A percentile compares a stretch with the other conserved stretches of the same genome.
Conservation (phyloP, 75 land plant species). For the Azolla pinnata region DNA sequence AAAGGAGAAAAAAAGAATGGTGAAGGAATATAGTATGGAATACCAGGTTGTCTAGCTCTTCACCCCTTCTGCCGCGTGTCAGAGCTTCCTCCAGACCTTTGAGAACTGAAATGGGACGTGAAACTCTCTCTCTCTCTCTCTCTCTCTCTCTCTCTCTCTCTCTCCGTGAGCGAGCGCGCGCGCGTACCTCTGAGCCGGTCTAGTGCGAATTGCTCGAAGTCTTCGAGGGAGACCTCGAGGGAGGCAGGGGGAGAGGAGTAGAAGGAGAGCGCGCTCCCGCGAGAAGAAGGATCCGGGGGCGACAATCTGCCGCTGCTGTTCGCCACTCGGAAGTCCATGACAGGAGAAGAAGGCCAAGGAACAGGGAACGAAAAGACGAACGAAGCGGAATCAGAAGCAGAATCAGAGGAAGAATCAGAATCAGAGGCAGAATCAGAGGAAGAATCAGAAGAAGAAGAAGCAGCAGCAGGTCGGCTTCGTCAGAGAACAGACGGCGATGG, state of each 20-base stretch:
- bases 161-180: no score
- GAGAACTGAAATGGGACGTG: conserved; percentile 40
- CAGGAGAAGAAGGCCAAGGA: no score
- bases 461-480: no score
- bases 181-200: conserved; percentile 81
- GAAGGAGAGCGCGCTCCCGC: conserved; percentile 46
- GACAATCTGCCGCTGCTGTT: no score
- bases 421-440: no score
- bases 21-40: not conserved
- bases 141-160: conserved; percentile 8
- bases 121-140: not conserved
- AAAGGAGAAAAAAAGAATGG: no score
- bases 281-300: not conserved
- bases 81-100: conserved; percentile 76
- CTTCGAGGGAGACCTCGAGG: conserved; percentile 70
- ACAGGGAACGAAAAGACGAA: no score
- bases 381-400: no score
- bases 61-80: conserved; percentile 66
- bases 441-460: no score
- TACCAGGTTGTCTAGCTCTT: conserved; percentile 73
- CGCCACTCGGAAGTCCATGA: not conserved
- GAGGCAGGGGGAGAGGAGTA: conserved; percentile 50
- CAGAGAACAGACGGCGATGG: no score
- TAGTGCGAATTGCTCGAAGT: conserved; percentile 82
- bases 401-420: no score